phyloP scores from a whole-genome alignment of 441 rosid species.

The Rhodomyrtus psidioides region DNA sequence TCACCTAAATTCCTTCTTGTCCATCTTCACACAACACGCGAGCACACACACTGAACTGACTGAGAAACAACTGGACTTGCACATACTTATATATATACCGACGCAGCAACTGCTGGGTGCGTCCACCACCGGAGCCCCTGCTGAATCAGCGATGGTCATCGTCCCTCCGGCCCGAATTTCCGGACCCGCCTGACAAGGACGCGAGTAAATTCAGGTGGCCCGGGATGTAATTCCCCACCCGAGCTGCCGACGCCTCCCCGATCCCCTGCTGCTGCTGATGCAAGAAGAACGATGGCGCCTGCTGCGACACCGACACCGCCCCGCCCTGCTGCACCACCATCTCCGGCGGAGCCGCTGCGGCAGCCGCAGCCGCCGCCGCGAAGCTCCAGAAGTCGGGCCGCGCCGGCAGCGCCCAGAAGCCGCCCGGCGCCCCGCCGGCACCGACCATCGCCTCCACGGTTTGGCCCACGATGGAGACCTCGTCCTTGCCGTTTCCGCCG shows the following conservation, averaged over 20 bases:
- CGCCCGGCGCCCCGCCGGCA: slow-evolving; percentile 30
- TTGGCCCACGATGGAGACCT: slow-evolving; percentile 11
- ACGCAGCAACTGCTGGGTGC: slow-evolving; percentile 2
- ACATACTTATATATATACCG: slow-evolving; percentile 21
- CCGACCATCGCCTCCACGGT: slow-evolving; percentile 52
- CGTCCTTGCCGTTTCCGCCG: slow-evolving; percentile 25
- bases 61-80: slow-evolving; percentile 17
- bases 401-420: slow-evolving; percentile 83
- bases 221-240: slow-evolving; percentile 88
- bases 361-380: slow-evolving; percentile 19
- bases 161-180: slow-evolving; percentile 74
- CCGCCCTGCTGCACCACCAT: slow-evolving; percentile 31
- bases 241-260: slow-evolving; percentile 96
- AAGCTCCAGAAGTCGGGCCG: slow-evolving; percentile 89
- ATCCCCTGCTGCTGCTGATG: slow-evolving; percentile 65
- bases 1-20: slow-evolving; percentile 17
- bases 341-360: slow-evolving; percentile 36
- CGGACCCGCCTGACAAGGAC: slow-evolving; percentile 75
- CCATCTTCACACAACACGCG: slow-evolving; percentile 28
- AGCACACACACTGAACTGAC: slow-evolving; percentile 20
- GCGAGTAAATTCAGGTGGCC: slow-evolving; percentile 91
- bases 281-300: slow-evolving; percentile 53
- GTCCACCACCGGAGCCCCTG: neutral
- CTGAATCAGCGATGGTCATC: slow-evolving; percentile 56
- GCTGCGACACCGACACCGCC: slow-evolving; percentile 30